A percentile compares a stretch with the other conserved stretches of the same genome.
These are phyloP conservation scores for Wickerhamomyces strasburgensis DNA, from an alignment of 805 yeast species.

Conservation along the genomic window DNA sequence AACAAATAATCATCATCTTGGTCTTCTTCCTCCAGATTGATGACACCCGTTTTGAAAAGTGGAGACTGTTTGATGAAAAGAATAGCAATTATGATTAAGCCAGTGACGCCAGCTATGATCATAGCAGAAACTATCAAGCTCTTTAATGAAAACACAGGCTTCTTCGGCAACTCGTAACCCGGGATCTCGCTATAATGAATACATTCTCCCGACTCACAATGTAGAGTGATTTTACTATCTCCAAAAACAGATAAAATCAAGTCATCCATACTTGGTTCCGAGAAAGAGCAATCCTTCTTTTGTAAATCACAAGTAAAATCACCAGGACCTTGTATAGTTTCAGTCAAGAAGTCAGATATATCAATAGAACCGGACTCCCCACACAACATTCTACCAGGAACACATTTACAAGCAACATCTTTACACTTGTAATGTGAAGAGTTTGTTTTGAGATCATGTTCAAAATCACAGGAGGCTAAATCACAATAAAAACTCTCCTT, in stretches of 20 bases:
- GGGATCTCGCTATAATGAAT: slow-evolving; percentile 89
- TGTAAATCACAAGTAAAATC: slow-evolving; percentile 75
- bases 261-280: slow-evolving; percentile 95
- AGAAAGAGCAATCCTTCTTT: slow-evolving; percentile 63
- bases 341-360: slow-evolving; percentile 85
- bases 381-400: slow-evolving; percentile 90
- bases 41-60: slow-evolving; percentile 38
- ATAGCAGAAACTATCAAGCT: slow-evolving; percentile 44
- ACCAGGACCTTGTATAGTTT: slow-evolving; percentile 91
- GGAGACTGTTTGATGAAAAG: slow-evolving; percentile 57
- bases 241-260: slow-evolving; percentile 88
- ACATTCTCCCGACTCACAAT: slow-evolving; percentile 87
- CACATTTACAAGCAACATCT: slow-evolving; percentile 76
- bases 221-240: slow-evolving; percentile 80
- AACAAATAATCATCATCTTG: slow-evolving; percentile 43
- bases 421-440: slow-evolving; percentile 75
- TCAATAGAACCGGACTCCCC: slow-evolving; percentile 94
- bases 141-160: slow-evolving; percentile 37
- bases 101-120: slow-evolving; percentile 34
- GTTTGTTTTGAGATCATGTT: slow-evolving; percentile 57
- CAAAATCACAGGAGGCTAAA: slow-evolving; percentile 64
- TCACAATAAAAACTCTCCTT: slow-evolving; percentile 89
- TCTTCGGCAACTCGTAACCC: slow-evolving; percentile 68
- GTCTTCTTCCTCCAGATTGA: slow-evolving; percentile 25
- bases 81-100: slow-evolving; percentile 34